A percentile compares a stretch with the other conserved stretches of the same genome.
These are phyloP conservation scores for Nakazawaea pomicola DNA, from an alignment of 805 yeast genomes.

Conservation along the genomic window DNA sequence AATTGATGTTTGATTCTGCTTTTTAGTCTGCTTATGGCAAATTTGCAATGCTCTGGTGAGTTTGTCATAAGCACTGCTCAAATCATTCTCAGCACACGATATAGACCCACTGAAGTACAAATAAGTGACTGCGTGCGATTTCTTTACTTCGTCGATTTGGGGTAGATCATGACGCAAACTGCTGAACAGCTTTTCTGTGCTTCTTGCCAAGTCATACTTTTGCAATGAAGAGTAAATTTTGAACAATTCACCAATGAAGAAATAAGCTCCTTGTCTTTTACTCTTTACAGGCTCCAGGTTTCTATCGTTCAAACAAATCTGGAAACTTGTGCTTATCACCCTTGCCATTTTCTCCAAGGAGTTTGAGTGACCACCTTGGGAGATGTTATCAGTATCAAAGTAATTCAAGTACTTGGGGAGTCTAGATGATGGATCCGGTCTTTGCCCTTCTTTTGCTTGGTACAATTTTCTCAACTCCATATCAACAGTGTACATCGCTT, in stretches of 20 bases:
- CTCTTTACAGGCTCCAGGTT: constrained; percentile 43
- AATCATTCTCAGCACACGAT: constrained; percentile 61
- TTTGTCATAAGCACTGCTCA: constrained; percentile 42
- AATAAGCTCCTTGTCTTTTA: constrained; percentile 62
- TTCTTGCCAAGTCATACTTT: constrained; percentile 68
- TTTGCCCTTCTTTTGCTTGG: constrained; percentile 25
- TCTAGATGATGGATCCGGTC: constrained; percentile 13
- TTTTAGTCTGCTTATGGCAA: constrained; percentile 25
- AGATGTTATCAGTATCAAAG: not conserved
- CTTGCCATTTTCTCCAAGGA: constrained; percentile 22
- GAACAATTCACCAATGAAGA: constrained; percentile 65
- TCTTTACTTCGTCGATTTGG: constrained; percentile 34
- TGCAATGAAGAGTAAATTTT: constrained; percentile 62
- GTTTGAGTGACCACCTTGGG: not conserved
- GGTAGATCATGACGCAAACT: constrained; percentile 42
- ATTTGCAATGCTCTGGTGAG: constrained; percentile 43
- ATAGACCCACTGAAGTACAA: constrained; percentile 67
- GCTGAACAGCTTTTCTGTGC: constrained; percentile 47
- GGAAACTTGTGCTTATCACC: constrained; percentile 63
- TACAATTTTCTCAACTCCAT: constrained; percentile 36
- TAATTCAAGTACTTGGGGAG: not conserved
- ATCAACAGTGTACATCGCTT: constrained; percentile 34
- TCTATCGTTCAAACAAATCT: constrained; percentile 74
- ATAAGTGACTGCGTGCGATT: constrained; percentile 53
- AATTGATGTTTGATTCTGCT: constrained; percentile 37